Percentiles rank a stretch among this genome's conserved stretches.
Conservation (phyloP, 1,284 basidiomycete species). For the Laetiporus sulphureus region DNA sequence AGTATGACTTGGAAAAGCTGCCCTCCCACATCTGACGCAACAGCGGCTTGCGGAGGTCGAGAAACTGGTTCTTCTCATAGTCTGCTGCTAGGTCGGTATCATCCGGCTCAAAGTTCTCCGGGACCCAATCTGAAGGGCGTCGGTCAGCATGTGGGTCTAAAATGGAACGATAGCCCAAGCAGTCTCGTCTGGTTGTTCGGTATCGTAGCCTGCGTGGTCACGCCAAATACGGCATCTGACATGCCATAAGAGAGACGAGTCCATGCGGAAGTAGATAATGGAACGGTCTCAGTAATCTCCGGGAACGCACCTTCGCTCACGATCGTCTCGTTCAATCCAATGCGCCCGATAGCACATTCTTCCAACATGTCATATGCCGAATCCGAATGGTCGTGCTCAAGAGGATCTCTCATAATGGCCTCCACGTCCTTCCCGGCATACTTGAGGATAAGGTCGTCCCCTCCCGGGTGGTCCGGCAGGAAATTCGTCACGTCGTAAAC, state of each 20-base stretch:
- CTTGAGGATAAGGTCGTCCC: conserved; percentile 76
- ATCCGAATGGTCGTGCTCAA: conserved; percentile 91
- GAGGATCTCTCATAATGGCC: conserved; percentile 73
- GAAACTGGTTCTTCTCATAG: conserved; percentile 85
- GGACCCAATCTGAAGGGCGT: not conserved
- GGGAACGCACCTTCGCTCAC: conserved; percentile 67
- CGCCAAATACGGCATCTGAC: not conserved
- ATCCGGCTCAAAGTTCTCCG: conserved; percentile 75
- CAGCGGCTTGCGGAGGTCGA: conserved; percentile 87
- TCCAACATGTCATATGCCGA: conserved; percentile 90
- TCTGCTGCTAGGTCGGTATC: conserved; percentile 77
- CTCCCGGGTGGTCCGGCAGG: conserved; percentile 79
- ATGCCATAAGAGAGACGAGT: too few relatives aligned
- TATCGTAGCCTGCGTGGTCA: too few relatives aligned
- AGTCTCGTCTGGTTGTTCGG: too few relatives aligned
- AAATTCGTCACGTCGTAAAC: conserved; percentile 79
- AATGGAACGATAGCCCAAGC: too few relatives aligned
- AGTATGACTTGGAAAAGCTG: conserved; percentile 92
- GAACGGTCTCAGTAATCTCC: not conserved
- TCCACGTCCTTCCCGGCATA: conserved; percentile 85
- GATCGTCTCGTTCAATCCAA: conserved; percentile 71
- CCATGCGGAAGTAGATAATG: too few relatives aligned
- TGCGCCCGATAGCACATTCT: conserved; percentile 77
- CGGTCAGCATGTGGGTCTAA: not conserved
- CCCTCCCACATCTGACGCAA: conserved; percentile 80